Evolutionary conservation across 106 monocot genomes (phyloP).

Genomic region (Iris macrosiphon): DNA sequence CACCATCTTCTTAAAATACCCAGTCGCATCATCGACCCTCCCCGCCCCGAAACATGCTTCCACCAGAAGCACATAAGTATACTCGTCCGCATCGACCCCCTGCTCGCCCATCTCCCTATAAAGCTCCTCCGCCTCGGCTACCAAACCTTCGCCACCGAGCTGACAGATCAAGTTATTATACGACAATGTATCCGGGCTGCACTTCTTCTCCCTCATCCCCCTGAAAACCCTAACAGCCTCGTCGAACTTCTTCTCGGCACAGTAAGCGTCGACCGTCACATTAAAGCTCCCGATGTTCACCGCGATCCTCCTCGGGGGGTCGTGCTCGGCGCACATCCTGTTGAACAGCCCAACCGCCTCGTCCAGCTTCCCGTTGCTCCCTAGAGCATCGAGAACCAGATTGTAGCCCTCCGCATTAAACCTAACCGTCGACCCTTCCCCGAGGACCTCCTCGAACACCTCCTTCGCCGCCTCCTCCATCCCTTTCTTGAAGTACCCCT

Average conservation of each 20-base stretch:
- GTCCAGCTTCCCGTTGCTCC: slow-evolving; percentile 55
- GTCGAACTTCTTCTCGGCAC: slow-evolving; percentile 42
- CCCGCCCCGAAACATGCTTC: slow-evolving; percentile 63
- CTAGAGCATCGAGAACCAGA: slow-evolving; percentile 66
- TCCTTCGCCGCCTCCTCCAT: slow-evolving; percentile 73
- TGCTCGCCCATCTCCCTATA: slow-evolving; percentile 71
- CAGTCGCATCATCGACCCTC: slow-evolving; percentile 56
- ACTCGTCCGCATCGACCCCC: slow-evolving; percentile 67
- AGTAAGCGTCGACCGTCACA: slow-evolving; percentile 85
- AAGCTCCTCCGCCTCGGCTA: slow-evolving; percentile 49
- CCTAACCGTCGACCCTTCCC: slow-evolving; percentile 51
- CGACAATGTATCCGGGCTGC: slow-evolving; percentile 59
- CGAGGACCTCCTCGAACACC: slow-evolving; percentile 39
- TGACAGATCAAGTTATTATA: slow-evolving; percentile 89
- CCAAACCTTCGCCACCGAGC: slow-evolving; percentile 48
- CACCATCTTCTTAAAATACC: slow-evolving; percentile 74
- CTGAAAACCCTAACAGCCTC: slow-evolving; percentile 67
- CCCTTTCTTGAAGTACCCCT: slow-evolving; percentile 70
- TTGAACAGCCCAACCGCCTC: slow-evolving; percentile 58
- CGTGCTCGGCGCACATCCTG: slow-evolving; percentile 65
- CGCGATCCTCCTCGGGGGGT: slow-evolving; percentile 53
- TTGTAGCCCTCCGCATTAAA: slow-evolving; percentile 80
- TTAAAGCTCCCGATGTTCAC: slow-evolving; percentile 93
- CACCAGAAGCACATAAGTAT: slow-evolving; percentile 69
- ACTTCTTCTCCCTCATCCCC: slow-evolving; percentile 69